phyloP scores from a whole-genome alignment of 495 filamentous ascomycete species.

The Aspergillus conjunctus region DNA sequence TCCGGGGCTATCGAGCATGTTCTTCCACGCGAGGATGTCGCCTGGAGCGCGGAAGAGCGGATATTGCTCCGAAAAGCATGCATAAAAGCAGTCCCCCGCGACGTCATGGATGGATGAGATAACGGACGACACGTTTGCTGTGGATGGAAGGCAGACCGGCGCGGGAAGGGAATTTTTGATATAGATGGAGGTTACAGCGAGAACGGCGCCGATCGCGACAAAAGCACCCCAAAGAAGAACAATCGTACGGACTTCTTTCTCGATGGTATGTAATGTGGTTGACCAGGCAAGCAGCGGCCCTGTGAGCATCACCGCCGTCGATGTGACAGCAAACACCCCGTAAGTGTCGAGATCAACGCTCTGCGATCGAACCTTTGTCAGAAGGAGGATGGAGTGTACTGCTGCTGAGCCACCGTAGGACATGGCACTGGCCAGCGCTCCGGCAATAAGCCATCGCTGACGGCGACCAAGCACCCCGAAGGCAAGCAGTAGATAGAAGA shows the following conservation, averaged over 20 bases:
- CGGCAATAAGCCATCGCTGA: slow-evolving; percentile 11
- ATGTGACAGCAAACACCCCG: slow-evolving; percentile 8
- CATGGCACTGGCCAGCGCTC: slow-evolving; percentile 9
- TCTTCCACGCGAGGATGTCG: slow-evolving; percentile 2
- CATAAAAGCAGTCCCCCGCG: background rate
- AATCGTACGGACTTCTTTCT: background rate
- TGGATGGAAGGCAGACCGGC: background rate
- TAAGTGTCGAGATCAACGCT: slow-evolving; percentile 11
- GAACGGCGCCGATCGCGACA: background rate
- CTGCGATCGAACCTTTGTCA: background rate
- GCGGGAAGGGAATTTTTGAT: background rate
- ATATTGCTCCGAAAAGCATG: background rate
- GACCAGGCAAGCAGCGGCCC: slow-evolving; percentile 1
- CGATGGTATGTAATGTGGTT: background rate
- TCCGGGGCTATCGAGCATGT: slow-evolving; percentile 1
- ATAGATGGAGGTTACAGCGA: background rate
- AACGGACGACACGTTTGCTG: background rate
- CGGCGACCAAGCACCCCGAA: slow-evolving; percentile 8
- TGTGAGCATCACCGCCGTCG: slow-evolving; percentile 2
- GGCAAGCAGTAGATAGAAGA: slow-evolving; percentile 4
- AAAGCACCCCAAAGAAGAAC: background rate
- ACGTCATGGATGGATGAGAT: background rate
- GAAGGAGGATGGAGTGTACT: slow-evolving; percentile 3
- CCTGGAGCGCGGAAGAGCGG: background rate
- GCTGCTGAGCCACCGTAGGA: slow-evolving; percentile 4